Evolutionary conservation across 2,329 filamentous ascomycete genomes (phyloP).

Genomic region (Calonectria pteridis): DNA sequence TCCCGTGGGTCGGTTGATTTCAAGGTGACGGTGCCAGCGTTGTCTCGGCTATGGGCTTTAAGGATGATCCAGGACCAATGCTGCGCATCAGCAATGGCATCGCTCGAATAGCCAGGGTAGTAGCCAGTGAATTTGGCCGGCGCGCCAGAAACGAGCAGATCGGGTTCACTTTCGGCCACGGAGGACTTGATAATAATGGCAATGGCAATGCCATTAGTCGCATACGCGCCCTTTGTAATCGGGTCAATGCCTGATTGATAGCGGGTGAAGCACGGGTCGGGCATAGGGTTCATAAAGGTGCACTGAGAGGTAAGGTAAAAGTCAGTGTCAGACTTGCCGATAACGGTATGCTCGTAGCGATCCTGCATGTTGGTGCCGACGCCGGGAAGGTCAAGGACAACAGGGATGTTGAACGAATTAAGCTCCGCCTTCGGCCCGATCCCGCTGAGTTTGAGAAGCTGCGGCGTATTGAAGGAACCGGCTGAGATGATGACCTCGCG

Average conservation of each 20-base stretch:
- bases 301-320: constrained; percentile 47
- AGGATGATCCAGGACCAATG: constrained; percentile 60
- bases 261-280: constrained; percentile 53
- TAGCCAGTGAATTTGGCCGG: constrained; percentile 68
- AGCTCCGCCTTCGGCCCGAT: constrained; percentile 58
- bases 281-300: constrained; percentile 45
- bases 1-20: not conserved
- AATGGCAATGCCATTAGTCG: constrained; percentile 65
- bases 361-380: constrained; percentile 73
- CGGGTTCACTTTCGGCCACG: constrained; percentile 55
- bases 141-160: constrained; percentile 67
- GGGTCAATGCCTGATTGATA: constrained; percentile 48
- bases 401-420: constrained; percentile 52
- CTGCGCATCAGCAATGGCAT: constrained; percentile 57
- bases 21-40: not conserved
- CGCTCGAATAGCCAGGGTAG: constrained; percentile 65
- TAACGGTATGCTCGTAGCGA: constrained; percentile 59
- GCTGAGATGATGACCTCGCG: constrained; percentile 64
- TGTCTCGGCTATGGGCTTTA: constrained; percentile 56
- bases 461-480: constrained; percentile 66
- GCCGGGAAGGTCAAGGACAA: constrained; percentile 66
- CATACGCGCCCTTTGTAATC: constrained; percentile 46
- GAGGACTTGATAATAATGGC: constrained; percentile 56
- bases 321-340: constrained; percentile 42
- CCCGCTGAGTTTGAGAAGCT: constrained; percentile 65